Base-by-base conservation (phyloP, 345 rosid genomes). In the Eucalyptus virginea region DNA sequence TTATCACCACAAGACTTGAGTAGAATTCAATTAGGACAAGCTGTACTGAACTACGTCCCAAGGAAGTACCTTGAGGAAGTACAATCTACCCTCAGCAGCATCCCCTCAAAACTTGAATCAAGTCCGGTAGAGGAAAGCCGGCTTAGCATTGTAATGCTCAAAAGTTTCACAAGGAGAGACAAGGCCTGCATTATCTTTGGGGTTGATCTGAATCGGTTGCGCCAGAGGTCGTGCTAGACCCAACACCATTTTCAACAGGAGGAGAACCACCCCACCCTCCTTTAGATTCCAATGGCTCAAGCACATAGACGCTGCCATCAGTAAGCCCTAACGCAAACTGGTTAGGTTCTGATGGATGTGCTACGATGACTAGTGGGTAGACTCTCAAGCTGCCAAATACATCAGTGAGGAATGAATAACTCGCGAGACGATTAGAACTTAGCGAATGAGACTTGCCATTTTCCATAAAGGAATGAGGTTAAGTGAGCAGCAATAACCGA, bases 231-330 rank as follows among this genome's bases (percentile, higher is more conserved):
- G 92, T 81, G 90, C 95, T 92, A n/a, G 95, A 93, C 54, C 94
- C 95, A 60, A 94, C 94, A 86, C 96, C 96, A 37, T 95, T 94
- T 90, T 95, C 97, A 58, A 87, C 90, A 6, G 96, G 96, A 89
- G 99, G 96, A 45, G 96, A 89, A 86, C 92, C 92, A 54, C 99
- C 97, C 99, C 98, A 96, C 91, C 93, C 93, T 18, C 96, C 96
- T 92, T 96, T 95, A 7, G 95, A 88, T 91, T 97, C 96, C 89
- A 89, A 88, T 56, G 99, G 99, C 90, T 96, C 99, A 10, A 96
- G 91, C 50, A 97, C 92, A 86, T 92, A 91, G 17, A 97, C 95
- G 42, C 96, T 94, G 11, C 98, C 99, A 58, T 97, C 96, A 11
- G 94, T 94, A 30, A 96, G 94, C 67, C 98, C 98, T 87, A 97